Evolutionary conservation across 306 rosid species (phyloP).

Genomic region (Styphnolobium japonicum): DNA sequence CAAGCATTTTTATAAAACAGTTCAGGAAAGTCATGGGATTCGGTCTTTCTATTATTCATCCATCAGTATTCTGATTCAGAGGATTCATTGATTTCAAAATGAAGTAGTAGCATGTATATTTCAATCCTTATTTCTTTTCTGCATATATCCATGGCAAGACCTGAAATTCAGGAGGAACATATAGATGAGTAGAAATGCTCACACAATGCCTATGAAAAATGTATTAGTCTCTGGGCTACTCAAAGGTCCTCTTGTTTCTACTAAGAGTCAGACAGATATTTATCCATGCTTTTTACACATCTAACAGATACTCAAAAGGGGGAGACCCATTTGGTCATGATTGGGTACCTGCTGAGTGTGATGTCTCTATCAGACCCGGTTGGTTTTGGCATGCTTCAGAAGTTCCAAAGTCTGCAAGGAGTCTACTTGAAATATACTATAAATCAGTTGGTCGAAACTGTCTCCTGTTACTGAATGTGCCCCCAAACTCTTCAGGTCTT

Average conservation of each 20-base stretch:
- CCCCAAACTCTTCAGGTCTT: slow-evolving; percentile 90
- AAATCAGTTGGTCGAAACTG: slow-evolving; percentile 84
- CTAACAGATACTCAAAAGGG: slow-evolving; percentile 51
- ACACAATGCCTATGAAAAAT: neutral
- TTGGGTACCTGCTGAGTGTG: slow-evolving; percentile 89
- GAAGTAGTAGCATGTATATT: neutral
- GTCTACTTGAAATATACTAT: slow-evolving; percentile 81
- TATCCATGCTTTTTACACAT: slow-evolving; percentile 21
- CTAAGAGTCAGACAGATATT: neutral
- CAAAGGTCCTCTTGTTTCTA: neutral
- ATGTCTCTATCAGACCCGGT: slow-evolving; percentile 81
- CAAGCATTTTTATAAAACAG: neutral
- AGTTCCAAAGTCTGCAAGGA: slow-evolving; percentile 71
- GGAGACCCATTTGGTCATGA: slow-evolving; percentile 81
- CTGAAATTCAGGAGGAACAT: no score
- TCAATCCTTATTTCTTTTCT: neutral
- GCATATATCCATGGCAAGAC: no score
- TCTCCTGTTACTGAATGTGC: slow-evolving; percentile 68
- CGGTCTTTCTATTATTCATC: neutral
- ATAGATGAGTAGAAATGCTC: neutral
- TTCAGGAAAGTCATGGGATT: slow-evolving; percentile 2
- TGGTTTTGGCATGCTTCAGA: slow-evolving; percentile 96
- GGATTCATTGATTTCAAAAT: neutral
- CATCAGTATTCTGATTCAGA: neutral
- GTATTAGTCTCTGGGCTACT: neutral